These are phyloP conservation scores for Cynanchum wilfordii DNA, from an alignment of 257 asterid genomes.

Conservation along the genomic window DNA sequence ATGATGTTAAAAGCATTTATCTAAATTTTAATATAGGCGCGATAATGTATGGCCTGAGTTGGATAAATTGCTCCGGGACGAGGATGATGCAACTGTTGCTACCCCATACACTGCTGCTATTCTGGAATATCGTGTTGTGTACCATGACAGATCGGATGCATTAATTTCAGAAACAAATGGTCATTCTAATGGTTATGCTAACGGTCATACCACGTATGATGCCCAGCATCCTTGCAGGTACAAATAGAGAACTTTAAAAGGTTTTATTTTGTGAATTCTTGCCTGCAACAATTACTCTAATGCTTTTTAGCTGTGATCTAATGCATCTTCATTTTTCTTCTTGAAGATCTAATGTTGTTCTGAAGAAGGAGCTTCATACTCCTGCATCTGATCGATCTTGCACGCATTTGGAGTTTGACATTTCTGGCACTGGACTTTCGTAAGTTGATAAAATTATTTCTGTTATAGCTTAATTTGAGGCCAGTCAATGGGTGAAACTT, in stretches of 20 bases:
- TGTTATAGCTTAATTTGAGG: neutral
- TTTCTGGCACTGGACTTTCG: constrained; percentile 84
- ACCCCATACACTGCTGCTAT: constrained; percentile 96
- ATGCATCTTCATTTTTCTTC: constrained; percentile 11
- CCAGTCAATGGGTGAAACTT: neutral
- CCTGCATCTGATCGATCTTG: constrained; percentile 94
- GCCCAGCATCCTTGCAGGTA: constrained; percentile 97
- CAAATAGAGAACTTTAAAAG: neutral
- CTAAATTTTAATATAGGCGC: constrained; percentile 52
- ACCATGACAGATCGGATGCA: constrained; percentile 47
- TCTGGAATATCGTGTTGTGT: constrained; percentile 79
- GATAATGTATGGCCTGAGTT: constrained; percentile 89
- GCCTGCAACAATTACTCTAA: neutral
- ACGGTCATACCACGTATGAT: constrained; percentile 59
- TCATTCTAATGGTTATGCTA: constrained; percentile 47
- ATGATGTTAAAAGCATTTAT: constrained; percentile 1
- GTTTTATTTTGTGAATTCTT: constrained; percentile 2
- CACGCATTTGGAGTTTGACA: constrained; percentile 95
- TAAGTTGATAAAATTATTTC: constrained; percentile 25
- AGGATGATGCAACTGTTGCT: constrained; percentile 54
- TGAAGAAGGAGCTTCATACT: constrained; percentile 86
- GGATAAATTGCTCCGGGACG: constrained; percentile 65
- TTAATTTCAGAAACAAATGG: constrained; percentile 34
- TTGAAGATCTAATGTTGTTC: constrained; percentile 73
- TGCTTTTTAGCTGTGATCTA: constrained; percentile 12